Base-by-base conservation (phyloP, 1,284 basidiomycete genomes). In the Ustilago xerochloae region DNA sequence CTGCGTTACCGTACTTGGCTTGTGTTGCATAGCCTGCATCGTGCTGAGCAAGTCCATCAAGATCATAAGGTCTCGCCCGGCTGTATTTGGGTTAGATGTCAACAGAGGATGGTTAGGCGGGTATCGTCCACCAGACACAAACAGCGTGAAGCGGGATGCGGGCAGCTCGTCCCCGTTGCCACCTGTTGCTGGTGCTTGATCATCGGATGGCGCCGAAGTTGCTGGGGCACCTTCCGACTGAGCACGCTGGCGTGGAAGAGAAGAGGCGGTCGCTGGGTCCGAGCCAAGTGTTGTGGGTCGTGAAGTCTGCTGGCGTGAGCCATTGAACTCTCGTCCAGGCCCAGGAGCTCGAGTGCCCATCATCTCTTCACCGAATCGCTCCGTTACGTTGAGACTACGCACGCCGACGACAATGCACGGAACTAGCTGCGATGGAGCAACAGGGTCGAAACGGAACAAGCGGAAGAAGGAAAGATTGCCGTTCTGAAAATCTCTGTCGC, bases 391-490 rank as follows among this genome's bases (percentile, higher is more conserved):
- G 53, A 82, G 65, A 46, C 76, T 79, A 48, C 81, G 78, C 46
- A 82, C 81, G 13, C 81, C 81, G 5, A 82, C 78, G 4, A 82
- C 75, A 30, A 82, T 75, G 59, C 79, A 81, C 16, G 81, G 81
- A 6, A 80, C 64, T 18, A 81, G 72, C 36, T 64, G 57, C 20
- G 74, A 64, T 4, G 72, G 65, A 15, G 56, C 62, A 16, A 64
- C 57, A 0, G 72, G 75, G 26, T 82, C 78, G 36, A 83, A 82
- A 8, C 80, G 70, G 71, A 78, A 81, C 26, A 82, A 63, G 6
- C 81, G 81, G 77, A 80, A 83, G 60, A 83, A 83, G 18, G 78
- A 76, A 6, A 83, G 65, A 35, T 82, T 77, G 26, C 79, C 81
- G 24, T 65, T 60, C 56, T 77, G 65, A 33, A 83, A 54, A 41